A percentile compares a stretch with the other conserved stretches of the same genome.
These are phyloP conservation scores for Tolypocladium paradoxum DNA, from an alignment of 2,329 filamentous ascomycete genomes.

Conservation along the genomic window DNA sequence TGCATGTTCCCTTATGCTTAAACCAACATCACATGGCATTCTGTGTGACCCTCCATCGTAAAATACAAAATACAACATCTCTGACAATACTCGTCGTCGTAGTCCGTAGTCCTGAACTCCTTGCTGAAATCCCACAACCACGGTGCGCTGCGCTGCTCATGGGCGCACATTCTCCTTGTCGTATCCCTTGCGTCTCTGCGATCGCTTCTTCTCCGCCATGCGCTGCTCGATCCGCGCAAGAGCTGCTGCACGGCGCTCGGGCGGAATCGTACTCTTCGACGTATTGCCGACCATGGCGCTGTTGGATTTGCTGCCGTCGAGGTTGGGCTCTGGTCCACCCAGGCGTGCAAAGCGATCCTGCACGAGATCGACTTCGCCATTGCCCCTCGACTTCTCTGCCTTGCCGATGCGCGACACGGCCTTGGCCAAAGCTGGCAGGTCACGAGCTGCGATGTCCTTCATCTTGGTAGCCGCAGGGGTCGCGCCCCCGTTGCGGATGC, in stretches of 20 bases:
- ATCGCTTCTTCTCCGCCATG: constrained; percentile 37
- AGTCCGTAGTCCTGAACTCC: constrained; percentile 10
- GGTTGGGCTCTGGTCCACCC: constrained; percentile 25
- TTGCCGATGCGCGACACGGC: constrained; percentile 9
- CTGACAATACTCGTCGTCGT: not conserved
- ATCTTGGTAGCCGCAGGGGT: constrained; percentile 11
- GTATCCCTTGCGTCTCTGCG: constrained; percentile 17
- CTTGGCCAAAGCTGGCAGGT: constrained; percentile 16
- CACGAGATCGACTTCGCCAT: constrained; percentile 32
- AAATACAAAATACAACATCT: not conserved
- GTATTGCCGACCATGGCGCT: constrained; percentile 24
- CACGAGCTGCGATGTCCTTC: constrained; percentile 13
- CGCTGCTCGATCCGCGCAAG: constrained; percentile 43
- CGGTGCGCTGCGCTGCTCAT: constrained; percentile 6
- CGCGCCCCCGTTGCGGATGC: constrained; percentile 17
- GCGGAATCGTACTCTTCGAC: constrained; percentile 33
- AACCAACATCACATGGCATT: not conserved
- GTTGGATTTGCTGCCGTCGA: constrained; percentile 11
- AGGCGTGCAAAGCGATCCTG: constrained; percentile 34
- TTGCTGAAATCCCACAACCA: too few species aligned
- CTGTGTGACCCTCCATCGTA: not conserved
- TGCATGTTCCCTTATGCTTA: not conserved
- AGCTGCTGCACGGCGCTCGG: constrained; percentile 41
- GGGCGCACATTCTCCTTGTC: constrained; percentile 44
- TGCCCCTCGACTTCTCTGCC: constrained; percentile 11